Conservation (phyloP, 352 stramenopile species). For the Elongisporangium senticosum region DNA sequence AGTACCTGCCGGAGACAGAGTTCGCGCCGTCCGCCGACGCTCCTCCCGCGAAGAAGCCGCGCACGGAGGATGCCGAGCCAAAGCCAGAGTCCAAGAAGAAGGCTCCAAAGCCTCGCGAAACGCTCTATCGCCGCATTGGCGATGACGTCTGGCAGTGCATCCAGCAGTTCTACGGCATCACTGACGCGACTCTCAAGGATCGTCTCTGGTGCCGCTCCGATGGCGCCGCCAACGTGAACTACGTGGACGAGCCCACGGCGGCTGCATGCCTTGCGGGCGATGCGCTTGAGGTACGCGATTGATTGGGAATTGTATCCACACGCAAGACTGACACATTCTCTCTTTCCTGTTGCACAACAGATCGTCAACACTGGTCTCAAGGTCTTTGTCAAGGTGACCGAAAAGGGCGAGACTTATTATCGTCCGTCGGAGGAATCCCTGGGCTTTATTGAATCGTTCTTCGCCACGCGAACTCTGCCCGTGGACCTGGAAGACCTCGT, state of each 20-base stretch:
- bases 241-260: slow-evolving; percentile 67
- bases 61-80: slow-evolving; percentile 18
- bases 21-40: slow-evolving; percentile 18
- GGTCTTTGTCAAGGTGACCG: slow-evolving; percentile 79
- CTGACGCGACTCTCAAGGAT: slow-evolving; percentile 39
- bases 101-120: slow-evolving; percentile 50
- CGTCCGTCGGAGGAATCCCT: slow-evolving; percentile 85
- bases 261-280: slow-evolving; percentile 59
- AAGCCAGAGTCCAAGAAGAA: slow-evolving; percentile 5
- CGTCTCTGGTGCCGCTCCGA: slow-evolving; percentile 77
- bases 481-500: slow-evolving; percentile 40
- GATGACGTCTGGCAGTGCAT: slow-evolving; percentile 60
- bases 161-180: slow-evolving; percentile 59
- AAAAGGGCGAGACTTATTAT: slow-evolving; percentile 69
- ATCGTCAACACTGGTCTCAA: slow-evolving; percentile 92
- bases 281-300: slow-evolving; percentile 46
- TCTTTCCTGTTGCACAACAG: slow-evolving; percentile 19
- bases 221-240: slow-evolving; percentile 68
- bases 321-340: background rate
- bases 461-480: slow-evolving; percentile 70
- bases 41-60: slow-evolving; percentile 50
- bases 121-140: slow-evolving; percentile 56
- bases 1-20: slow-evolving; percentile 50
- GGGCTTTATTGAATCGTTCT: slow-evolving; percentile 78
- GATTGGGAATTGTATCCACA: background rate